Evolutionary conservation across 768 basidiomycete species (phyloP), one percentile per base, ranked within the genome.

Genomic region (Hirschioporus abietinus): DNA sequence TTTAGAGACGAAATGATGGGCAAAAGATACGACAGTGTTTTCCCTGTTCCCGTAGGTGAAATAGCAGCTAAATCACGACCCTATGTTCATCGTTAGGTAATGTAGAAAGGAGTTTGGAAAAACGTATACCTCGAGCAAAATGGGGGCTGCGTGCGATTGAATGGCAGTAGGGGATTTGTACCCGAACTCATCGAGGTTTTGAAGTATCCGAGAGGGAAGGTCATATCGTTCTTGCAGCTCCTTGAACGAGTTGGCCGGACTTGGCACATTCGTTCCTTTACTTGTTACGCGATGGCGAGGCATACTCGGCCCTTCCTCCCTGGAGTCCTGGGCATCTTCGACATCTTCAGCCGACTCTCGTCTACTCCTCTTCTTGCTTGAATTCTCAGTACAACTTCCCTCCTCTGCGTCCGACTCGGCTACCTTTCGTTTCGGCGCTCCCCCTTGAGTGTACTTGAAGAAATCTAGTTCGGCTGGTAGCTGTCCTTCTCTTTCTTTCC

Each of bases 41-140:
- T 99, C 67, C 97, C 97, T 10, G 93, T 96, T 63, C 97, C 97
- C 6, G 97, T 99, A 0, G 97, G 97, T 0, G 97, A 97, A 23
- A 99, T 91, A 30, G 96, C 96, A 64, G 92, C 89, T 25, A 97
- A 82, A 76, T 99, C 96, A 66, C 92, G 88, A 68, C 80, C 82
- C 93, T 93, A 67, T 30, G 27, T 24, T 63, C 65, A 62, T 67
- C 30, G 15, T 58, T 34, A 34, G 7, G 30, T 3, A 30, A 8
- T 52, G 12, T 24, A 61, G 1, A 65, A 58, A 23, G 25, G n/a
- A 27, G 20, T 26, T 62, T 20, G 42, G 18, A 9, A 65, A 63
- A 35, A 71, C 9, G 69, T 30, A 35, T 58, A 90, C 93, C 80
- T 93, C 86, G 42, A 95, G 76, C 64, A 96, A 76, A 69, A 94